These are phyloP conservation scores for Taphrina populina DNA, from an alignment of 1,139 yeast species.

Conservation along the genomic window DNA sequence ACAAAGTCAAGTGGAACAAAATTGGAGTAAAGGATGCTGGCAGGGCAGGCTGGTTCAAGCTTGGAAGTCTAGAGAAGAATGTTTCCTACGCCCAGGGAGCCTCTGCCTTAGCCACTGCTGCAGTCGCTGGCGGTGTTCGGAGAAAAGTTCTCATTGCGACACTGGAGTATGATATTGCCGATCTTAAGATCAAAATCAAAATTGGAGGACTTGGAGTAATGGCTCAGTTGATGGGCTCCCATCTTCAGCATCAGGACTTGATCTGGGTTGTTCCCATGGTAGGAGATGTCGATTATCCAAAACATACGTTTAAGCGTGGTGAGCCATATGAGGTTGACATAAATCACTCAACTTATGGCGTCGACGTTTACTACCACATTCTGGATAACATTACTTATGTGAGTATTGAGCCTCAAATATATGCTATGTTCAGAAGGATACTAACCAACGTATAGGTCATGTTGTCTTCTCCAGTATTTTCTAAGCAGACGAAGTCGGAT, in stretches of 20 bases:
- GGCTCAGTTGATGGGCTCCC: slow-evolving; percentile 35
- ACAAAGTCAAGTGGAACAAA: slow-evolving; percentile 27
- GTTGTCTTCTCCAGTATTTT: slow-evolving; percentile 30
- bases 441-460: not conserved
- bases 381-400: slow-evolving; percentile 31
- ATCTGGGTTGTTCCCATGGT: slow-evolving; percentile 35
- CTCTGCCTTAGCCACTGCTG: slow-evolving; percentile 8
- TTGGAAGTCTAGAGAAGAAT: slow-evolving; percentile 3
- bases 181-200: slow-evolving; percentile 31
- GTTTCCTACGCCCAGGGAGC: slow-evolving; percentile 5
- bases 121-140: slow-evolving; percentile 14
- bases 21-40: slow-evolving; percentile 6
- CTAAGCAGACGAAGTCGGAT: slow-evolving; percentile 31
- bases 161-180: slow-evolving; percentile 33
- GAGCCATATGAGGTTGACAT: slow-evolving; percentile 31
- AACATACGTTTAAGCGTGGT: slow-evolving; percentile 9
- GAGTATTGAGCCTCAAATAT: too few relatives aligned
- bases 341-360: slow-evolving; percentile 15
- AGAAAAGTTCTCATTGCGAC: slow-evolving; percentile 32
- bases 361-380: slow-evolving; percentile 26
- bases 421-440: too few relatives aligned
- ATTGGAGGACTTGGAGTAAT: slow-evolving; percentile 36
- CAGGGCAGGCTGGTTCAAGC: slow-evolving; percentile 8
- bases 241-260: slow-evolving; percentile 31
- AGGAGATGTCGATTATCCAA: slow-evolving; percentile 34